Percentiles rank a stretch among this genome's conserved stretches.
Evolutionary conservation across 306 rosid species (phyloP).

Genomic region (Sindora glabra): DNA sequence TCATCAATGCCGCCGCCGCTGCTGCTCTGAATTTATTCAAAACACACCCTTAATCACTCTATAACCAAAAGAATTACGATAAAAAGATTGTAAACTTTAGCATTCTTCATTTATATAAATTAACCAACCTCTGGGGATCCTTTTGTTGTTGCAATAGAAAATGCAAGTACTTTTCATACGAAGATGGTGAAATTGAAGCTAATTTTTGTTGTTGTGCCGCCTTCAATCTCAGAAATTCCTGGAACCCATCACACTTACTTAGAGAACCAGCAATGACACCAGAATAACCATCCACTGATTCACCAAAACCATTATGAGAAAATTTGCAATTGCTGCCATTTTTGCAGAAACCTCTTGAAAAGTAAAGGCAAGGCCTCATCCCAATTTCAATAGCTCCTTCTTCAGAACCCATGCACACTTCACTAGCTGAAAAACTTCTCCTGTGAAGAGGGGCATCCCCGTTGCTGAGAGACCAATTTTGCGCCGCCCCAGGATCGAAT

Average conservation of each 20-base stretch:
- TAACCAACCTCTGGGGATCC: slow-evolving; percentile 65
- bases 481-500: slow-evolving; percentile 35
- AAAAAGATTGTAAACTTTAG: too few species aligned
- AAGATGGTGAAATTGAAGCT: slow-evolving; percentile 44
- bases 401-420: slow-evolving; percentile 61
- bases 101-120: too few species aligned
- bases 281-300: slow-evolving; percentile 37
- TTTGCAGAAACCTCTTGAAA: slow-evolving; percentile 86
- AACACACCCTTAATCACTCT: neutral
- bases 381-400: slow-evolving; percentile 54
- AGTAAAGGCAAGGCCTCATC: slow-evolving; percentile 80
- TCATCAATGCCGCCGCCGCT: slow-evolving; percentile 44
- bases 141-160: slow-evolving; percentile 65
- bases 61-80: neutral
- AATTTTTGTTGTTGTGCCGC: slow-evolving; percentile 61
- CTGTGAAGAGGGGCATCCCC: slow-evolving; percentile 64
- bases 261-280: slow-evolving; percentile 67
- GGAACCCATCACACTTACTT: slow-evolving; percentile 47
- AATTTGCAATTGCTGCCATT: slow-evolving; percentile 84
- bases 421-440: slow-evolving; percentile 82
- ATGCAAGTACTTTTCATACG: slow-evolving; percentile 56
- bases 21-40: slow-evolving; percentile 45
- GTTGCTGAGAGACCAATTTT: slow-evolving; percentile 61
- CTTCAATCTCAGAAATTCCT: slow-evolving; percentile 65
- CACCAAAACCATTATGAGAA: slow-evolving; percentile 57